Evolutionary conservation across 106 monocot genomes (phyloP), one percentile per base, ranked within the genome.

Genomic region (Triglochin maritima): DNA sequence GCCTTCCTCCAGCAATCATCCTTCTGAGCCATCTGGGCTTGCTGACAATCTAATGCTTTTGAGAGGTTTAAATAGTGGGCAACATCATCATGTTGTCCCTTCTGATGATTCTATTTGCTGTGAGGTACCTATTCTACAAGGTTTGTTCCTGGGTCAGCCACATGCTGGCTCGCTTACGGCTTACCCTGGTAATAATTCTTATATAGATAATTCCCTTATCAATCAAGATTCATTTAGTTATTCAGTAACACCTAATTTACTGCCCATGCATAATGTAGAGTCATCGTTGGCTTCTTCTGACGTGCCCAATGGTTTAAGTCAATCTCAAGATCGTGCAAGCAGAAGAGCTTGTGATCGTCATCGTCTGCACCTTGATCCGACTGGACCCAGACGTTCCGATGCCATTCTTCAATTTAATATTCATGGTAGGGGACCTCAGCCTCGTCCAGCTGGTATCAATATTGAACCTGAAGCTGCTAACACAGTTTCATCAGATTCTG

Each of bases 81-180:
- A 95, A 49, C 49, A 81, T 49, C 79, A 81, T 29, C 87, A 79
- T n/a, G 67, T 82, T 52, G 61, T 81, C 62, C 85, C 81, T 62
- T 75, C 79, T 48, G 69, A 57, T 76, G 94, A 95, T 78, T 73
- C 85, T 51, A 49, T 78, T 46, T 77, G 83, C 41, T 96, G 90
- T 85, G 87, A 88, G 57, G 62, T 87, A 12, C 90, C 95, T 63
- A 91, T 87, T 78, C 67, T 85, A 55, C 95, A 90, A 54, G 95
- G 90, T 16, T 88, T 85, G 90, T 68, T 96, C 52, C 77, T 96
- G 81, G 95, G 85, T 67, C 90, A 83, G 63, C 81, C 78, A 45
- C 81, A 89, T 68, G 84, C 79, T 47, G 70, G 73, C 44, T 66
- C 66, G 42, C 56, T 63, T 63, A 47, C 63, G 12, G 29, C 50